Conservation (phyloP, 129 eudicot genomes). For the Escallonia herrerae region DNA sequence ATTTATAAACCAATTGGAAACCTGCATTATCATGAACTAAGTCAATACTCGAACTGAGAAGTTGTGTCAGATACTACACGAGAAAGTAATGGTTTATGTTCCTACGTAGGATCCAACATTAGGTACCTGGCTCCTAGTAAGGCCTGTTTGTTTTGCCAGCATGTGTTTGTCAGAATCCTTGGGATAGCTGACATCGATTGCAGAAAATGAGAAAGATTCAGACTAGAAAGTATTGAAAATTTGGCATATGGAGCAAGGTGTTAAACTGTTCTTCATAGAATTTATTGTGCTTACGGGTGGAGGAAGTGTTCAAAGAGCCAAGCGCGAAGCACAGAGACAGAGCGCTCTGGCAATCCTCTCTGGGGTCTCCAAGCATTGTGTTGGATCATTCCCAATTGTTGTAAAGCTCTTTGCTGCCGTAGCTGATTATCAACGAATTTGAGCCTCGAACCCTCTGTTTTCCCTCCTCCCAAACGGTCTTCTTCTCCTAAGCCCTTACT, state of each 20-base stretch:
- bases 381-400: slow-evolving; percentile 49
- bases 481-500: slow-evolving; percentile 43
- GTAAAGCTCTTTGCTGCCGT: slow-evolving; percentile 41
- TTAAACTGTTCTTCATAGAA: no score
- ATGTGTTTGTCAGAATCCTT: slow-evolving; percentile 15
- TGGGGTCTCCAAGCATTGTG: slow-evolving; percentile 62
- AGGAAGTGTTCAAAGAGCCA: slow-evolving; percentile 71
- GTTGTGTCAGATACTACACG: not conserved
- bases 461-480: slow-evolving; percentile 25
- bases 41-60: not conserved
- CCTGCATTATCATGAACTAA: slow-evolving; percentile 30
- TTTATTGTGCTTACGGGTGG: slow-evolving; percentile 36
- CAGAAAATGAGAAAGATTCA: not conserved
- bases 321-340: slow-evolving; percentile 44
- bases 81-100: not conserved
- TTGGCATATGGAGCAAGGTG: no score
- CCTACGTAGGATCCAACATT: no score
- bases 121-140: slow-evolving; percentile 15
- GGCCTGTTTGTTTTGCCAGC: slow-evolving; percentile 16
- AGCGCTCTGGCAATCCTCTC: slow-evolving; percentile 55
- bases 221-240: no score
- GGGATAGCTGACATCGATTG: slow-evolving; percentile 5
- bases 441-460: slow-evolving; percentile 39
- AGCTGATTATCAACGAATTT: slow-evolving; percentile 39
- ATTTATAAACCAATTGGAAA: slow-evolving; percentile 90